Evolutionary conservation across 768 basidiomycete species (phyloP), one percentile per base, ranked within the genome.

Genomic region (Pseudohyphozyma bogoriensis): DNA sequence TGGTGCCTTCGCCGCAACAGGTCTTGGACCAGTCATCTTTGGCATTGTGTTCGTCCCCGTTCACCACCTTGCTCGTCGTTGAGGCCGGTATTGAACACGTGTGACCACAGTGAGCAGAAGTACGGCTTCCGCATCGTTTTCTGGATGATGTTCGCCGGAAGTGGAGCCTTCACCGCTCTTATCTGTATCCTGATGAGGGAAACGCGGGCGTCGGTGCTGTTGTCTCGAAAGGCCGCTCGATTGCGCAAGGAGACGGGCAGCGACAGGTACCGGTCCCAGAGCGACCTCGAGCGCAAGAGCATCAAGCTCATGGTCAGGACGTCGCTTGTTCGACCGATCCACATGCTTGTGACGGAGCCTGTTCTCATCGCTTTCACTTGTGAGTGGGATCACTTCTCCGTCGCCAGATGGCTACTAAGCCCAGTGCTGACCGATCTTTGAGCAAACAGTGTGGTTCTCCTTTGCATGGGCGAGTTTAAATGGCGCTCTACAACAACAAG

Each of bases 41-140:
- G 50, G 50, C 11, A 22, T 10, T 33, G 50, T 51, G 22, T 42
- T 8, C 9, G 40, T 42, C 11, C 11, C 11, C 11, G 40, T n/a
- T 42, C 40, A 22, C n/a, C n/a, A 18, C 20, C 40, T 42, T n/a
- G 10, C 20, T 20, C 20, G 24, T 15, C 11, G 8, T 2, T 20
- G 20, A 7, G 4, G 20, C 40, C 24, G 40, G 24, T 11, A 7
- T n/a, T 16, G 9, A 42, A n/a, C n/a, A n/a, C n/a, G n/a, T n/a
- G n/a, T n/a, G n/a, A n/a, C n/a, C n/a, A 8, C 40, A 42, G 40
- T 16, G 50, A 51, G n/a, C 33, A 35, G 13, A 35, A 22, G 18
- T 26, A n/a, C 33, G 50, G 50, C 10, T 51, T 87, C 86, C 77
- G 86, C 29, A 88, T 86, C 85, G 86, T 91, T 32, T 82, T 56